Conservation (phyloP, 2,329 filamentous ascomycete species). For the Aureobasidium sp. region DNA sequence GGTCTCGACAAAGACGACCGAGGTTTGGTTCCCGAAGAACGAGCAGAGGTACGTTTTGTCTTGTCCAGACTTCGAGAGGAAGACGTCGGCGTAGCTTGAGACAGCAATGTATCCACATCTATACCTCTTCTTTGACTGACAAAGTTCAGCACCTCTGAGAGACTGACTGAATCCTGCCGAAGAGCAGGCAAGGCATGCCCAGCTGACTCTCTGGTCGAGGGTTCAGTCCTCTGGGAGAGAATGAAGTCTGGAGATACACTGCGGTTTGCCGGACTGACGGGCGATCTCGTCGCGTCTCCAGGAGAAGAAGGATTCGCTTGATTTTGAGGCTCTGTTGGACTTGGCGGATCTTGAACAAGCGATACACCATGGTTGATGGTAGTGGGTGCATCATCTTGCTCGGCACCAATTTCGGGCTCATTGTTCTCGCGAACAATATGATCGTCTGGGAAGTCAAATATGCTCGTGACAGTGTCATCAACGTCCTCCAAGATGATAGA, state of each 20-base stretch:
- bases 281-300: background rate
- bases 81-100: background rate
- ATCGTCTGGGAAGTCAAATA: background rate
- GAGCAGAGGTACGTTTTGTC: background rate
- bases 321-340: background rate
- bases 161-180: background rate
- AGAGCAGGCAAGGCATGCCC: background rate
- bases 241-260: conserved; percentile 3
- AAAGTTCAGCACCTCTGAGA: background rate
- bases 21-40: background rate
- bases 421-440: background rate
- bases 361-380: background rate
- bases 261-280: background rate
- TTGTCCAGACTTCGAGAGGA: background rate
- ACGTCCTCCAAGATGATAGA: background rate
- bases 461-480: background rate
- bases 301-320: background rate
- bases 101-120: background rate
- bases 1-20: background rate
- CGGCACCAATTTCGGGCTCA: background rate
- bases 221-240: background rate
- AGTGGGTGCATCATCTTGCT: background rate
- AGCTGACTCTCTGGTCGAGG: background rate
- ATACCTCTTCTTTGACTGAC: background rate
- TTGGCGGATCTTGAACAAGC: background rate